Percentiles rank a stretch among this genome's conserved stretches.
Conservation (phyloP, 495 filamentous ascomycete genomes). For the Jackrogersella multiformis region DNA sequence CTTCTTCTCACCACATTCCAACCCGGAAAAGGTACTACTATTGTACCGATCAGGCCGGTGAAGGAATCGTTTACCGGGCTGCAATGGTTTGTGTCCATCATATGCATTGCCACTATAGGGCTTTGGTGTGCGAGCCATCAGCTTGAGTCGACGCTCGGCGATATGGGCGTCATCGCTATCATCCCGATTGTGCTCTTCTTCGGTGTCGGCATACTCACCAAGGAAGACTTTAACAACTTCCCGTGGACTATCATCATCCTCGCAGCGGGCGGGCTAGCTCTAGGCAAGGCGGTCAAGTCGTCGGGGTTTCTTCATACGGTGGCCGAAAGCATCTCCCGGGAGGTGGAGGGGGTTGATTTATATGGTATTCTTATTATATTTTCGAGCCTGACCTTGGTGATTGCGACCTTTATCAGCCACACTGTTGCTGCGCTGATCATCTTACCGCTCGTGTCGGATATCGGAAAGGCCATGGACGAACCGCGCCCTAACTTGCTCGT, state of each 20-base stretch:
- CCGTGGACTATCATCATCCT: slow-evolving; percentile 99
- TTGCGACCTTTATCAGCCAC: slow-evolving; percentile 98
- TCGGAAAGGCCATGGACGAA: slow-evolving; percentile 83
- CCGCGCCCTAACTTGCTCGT: slow-evolving; percentile 95
- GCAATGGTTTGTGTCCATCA: slow-evolving; percentile 89
- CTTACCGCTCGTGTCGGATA: slow-evolving; percentile 84
- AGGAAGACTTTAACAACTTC: slow-evolving; percentile 99
- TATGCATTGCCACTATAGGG: slow-evolving; percentile 86
- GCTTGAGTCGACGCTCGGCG: slow-evolving; percentile 85
- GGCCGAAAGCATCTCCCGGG: slow-evolving; percentile 73
- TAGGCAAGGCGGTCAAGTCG: slow-evolving; percentile 93
- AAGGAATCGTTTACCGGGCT: slow-evolving; percentile 87
- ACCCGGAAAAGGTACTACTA: slow-evolving; percentile 83
- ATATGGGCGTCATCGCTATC: slow-evolving; percentile 98
- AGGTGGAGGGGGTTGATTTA: slow-evolving; percentile 80
- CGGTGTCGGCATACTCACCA: slow-evolving; percentile 94
- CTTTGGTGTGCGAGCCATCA: slow-evolving; percentile 95
- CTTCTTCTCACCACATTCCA: slow-evolving; percentile 86
- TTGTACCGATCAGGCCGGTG: slow-evolving; percentile 88
- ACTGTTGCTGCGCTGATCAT: slow-evolving; percentile 97
- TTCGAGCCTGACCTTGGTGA: slow-evolving; percentile 82
- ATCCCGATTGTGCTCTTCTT: slow-evolving; percentile 97
- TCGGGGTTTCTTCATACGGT: slow-evolving; percentile 94
- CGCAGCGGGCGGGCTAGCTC: slow-evolving; percentile 88
- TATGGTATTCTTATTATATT: slow-evolving; percentile 92